Conservation (phyloP, 805 yeast genomes). For the Saccharomycopsis sp. region DNA sequence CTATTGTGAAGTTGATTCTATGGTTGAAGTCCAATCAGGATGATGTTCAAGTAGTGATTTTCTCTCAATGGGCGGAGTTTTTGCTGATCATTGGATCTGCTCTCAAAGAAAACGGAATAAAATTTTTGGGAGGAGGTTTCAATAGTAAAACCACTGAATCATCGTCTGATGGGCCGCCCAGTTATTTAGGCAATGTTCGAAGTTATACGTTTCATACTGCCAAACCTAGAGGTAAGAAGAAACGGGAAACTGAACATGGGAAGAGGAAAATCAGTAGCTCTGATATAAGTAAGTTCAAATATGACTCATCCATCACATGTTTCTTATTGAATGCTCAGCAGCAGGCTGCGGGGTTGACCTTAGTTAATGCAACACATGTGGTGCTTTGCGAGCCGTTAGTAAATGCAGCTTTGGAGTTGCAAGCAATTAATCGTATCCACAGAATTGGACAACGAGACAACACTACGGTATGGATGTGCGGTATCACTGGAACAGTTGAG, state of each 20-base stretch:
- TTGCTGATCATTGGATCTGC: slow-evolving; percentile 62
- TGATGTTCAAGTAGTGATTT: slow-evolving; percentile 71
- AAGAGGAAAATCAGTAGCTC: background rate
- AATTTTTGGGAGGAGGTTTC: slow-evolving; percentile 45
- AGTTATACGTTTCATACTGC: too few species aligned
- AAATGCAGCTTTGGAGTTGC: slow-evolving; percentile 79
- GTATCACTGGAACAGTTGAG: slow-evolving; percentile 78
- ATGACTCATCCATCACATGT: slow-evolving; percentile 62
- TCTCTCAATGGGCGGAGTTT: slow-evolving; percentile 85
- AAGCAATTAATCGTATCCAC: slow-evolving; percentile 88
- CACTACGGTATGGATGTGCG: slow-evolving; percentile 91
- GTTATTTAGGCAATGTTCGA: too few species aligned
- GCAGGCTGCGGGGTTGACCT: slow-evolving; percentile 85
- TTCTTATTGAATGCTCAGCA: slow-evolving; percentile 78
- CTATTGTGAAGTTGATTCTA: slow-evolving; percentile 64
- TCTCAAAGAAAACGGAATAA: slow-evolving; percentile 49
- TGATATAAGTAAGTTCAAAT: slow-evolving; percentile 55
- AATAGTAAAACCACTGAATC: slow-evolving; percentile 8
- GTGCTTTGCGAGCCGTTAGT: slow-evolving; percentile 89
- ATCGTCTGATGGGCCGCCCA: too few species aligned
- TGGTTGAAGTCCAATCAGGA: slow-evolving; percentile 52
- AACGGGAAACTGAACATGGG: background rate
- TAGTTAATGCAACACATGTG: slow-evolving; percentile 89
- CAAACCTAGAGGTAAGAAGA: slow-evolving; percentile 27
- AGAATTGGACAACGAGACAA: slow-evolving; percentile 80